Percentiles rank a stretch among this genome's conserved stretches.
phyloP scores from a whole-genome alignment of 148 eudicot genomes.

The Talinum fruticosum region DNA sequence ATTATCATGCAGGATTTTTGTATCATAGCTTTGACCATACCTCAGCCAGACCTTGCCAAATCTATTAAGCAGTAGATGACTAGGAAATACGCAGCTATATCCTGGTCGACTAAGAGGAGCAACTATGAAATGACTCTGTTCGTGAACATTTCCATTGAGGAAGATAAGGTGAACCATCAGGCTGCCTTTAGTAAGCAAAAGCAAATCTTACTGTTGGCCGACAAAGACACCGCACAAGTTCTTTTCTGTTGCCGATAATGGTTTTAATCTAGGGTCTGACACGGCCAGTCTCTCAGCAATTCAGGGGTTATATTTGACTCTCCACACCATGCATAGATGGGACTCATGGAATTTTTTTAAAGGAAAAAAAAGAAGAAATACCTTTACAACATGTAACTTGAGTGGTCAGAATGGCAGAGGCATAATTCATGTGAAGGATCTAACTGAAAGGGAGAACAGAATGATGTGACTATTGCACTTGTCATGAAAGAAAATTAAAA shows the following conservation, averaged over 20 bases:
- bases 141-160: background rate
- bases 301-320: no score
- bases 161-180: background rate
- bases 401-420: no score
- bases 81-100: background rate
- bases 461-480: background rate
- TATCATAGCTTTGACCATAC: background rate
- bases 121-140: background rate
- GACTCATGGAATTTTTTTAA: no score
- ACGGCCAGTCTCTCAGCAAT: no score
- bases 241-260: background rate
- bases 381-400: no score
- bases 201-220: background rate
- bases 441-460: background rate
- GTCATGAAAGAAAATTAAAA: background rate
- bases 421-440: background rate
- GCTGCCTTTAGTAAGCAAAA: background rate
- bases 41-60: background rate
- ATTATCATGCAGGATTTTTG: background rate
- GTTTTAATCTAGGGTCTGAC: background rate
- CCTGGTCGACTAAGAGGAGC: background rate
- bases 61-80: background rate
- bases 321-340: no score
- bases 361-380: no score
- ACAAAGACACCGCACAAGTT: background rate